Evolutionary conservation across 768 basidiomycete species (phyloP), one percentile per base, ranked within the genome.

Genomic region (Floccularia luteovirens): DNA sequence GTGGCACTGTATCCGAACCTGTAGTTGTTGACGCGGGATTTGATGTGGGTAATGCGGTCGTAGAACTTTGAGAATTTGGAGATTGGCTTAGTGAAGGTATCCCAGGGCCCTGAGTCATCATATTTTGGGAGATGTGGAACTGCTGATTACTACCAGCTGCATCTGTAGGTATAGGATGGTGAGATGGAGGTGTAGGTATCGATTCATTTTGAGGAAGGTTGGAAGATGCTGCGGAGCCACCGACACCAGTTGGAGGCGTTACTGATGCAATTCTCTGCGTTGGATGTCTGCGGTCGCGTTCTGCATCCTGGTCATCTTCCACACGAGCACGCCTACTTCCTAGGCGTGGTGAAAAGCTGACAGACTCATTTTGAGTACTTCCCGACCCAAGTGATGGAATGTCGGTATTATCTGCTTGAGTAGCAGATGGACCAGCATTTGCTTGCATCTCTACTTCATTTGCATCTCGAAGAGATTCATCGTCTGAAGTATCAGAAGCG

Each of bases 281-380:
- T 13, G 82, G 79, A 50, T 82, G 79, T 41, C 81, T 69, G 41
- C 72, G 67, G 50, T 82, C 76, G 27, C 79, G 60, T 10, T 76
- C 77, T 5, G 70, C 67, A 45, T 83, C 79, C 4, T 67, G 67
- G 41, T 82, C 79, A 39, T 78, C 74, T 2, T 82, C 77, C 2
- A 80, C 76, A 31, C 79, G 60, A 13, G 71, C 64, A 17, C 79
- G 78, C 31, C 79, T 60, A 37, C 54, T 58, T 24, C 45, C 48
- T 35, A 61, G 52, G 3, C 35, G 21, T 23, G 54, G 33, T 35
- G 46, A 36, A 43, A 34, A 34, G n/a, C n/a, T n/a, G n/a, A n/a
- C n/a, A n/a, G n/a, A n/a, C n/a, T n/a, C n/a, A n/a, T n/a, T n/a
- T n/a, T n/a, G n/a, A n/a, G n/a, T n/a, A n/a, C n/a, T n/a, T n/a